Evolutionary conservation across 371 early-diverging fungal species (phyloP).

Genomic region (Polyrhizophydium stewartii): DNA sequence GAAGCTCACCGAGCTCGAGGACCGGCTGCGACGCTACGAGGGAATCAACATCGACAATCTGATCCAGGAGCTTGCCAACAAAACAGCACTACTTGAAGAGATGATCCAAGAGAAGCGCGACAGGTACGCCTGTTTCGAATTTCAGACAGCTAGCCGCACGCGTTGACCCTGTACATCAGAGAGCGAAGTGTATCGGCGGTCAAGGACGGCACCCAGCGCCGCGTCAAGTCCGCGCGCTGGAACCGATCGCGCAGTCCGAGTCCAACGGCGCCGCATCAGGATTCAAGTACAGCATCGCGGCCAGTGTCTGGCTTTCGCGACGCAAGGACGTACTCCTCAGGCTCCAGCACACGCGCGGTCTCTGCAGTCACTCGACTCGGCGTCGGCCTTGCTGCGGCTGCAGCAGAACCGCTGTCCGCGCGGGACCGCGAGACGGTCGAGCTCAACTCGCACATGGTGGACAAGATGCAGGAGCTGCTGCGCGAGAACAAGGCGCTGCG

Average conservation of each 20-base stretch:
- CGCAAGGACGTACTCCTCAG: too few species aligned
- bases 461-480: constrained; percentile 5
- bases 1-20: constrained; percentile 21
- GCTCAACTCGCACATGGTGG: constrained; percentile 1
- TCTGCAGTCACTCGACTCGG: too few species aligned
- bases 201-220: not conserved
- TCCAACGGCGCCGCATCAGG: not conserved
- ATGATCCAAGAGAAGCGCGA: constrained; percentile 29
- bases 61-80: constrained; percentile 34
- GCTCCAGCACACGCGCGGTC: too few species aligned
- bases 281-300: not conserved
- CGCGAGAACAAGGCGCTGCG: constrained; percentile 15
- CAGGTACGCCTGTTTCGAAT: not conserved
- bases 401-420: too few species aligned
- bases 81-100: constrained; percentile 35
- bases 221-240: not conserved
- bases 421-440: not conserved
- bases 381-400: too few species aligned
- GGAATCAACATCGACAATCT: constrained; percentile 35
- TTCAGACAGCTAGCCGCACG: too few species aligned
- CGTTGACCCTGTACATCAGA: too few species aligned
- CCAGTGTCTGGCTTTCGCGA: too few species aligned
- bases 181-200: not conserved
- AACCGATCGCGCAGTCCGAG: not conserved
- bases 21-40: constrained; percentile 29